These are phyloP conservation scores for Chrysanthemum seticuspe DNA, from an alignment of 129 eudicot genomes.

Conservation along the genomic window DNA sequence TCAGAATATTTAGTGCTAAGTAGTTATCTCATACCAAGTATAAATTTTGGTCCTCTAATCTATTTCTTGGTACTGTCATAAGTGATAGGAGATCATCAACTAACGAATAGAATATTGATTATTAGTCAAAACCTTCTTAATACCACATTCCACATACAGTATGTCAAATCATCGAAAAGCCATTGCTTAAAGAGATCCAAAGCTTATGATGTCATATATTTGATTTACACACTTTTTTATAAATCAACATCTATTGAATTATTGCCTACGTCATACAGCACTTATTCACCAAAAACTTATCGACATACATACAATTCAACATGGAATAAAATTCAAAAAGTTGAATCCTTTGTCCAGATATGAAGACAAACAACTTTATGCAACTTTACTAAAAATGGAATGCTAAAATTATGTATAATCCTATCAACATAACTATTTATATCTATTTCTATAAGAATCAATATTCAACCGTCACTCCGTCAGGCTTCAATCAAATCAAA, in stretches of 20 bases:
- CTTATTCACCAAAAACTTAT: neutral
- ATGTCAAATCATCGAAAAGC: neutral
- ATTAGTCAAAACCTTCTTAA: neutral
- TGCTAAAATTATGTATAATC: too few relatives aligned
- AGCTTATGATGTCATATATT: neutral
- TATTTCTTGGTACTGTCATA: neutral
- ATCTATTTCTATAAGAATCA: too few relatives aligned
- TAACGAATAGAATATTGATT: neutral
- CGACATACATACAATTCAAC: neutral
- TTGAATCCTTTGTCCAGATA: neutral
- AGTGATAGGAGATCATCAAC: neutral
- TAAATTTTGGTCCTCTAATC: neutral
- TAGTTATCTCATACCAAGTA: too few relatives aligned
- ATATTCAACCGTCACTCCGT: too few relatives aligned
- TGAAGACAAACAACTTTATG: conserved; percentile 15
- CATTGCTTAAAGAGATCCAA: conserved; percentile 17
- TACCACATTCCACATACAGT: neutral
- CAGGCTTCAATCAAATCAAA: too few relatives aligned
- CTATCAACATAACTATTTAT: too few relatives aligned
- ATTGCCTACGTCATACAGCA: conserved; percentile 11
- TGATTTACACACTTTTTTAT: neutral
- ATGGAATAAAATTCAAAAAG: neutral
- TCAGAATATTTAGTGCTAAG: neutral
- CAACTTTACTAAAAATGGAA: conserved; percentile 7
- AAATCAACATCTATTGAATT: conserved; percentile 11